Evolutionary conservation across 2,329 filamentous ascomycete species (phyloP).

Genomic region (Phoma sp.): DNA sequence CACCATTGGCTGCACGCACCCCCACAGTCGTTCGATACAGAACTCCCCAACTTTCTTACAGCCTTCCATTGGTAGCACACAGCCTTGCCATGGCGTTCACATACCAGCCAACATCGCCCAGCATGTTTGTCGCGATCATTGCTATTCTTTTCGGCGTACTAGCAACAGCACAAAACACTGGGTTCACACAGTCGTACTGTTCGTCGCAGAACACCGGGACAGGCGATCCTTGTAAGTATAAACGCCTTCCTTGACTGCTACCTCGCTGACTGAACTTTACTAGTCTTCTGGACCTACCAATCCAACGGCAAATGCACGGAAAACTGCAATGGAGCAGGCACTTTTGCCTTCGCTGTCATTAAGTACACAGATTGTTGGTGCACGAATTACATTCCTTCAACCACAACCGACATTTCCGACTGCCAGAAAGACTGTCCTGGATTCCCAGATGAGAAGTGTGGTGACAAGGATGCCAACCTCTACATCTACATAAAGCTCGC

Average conservation of each 20-base stretch:
- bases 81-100: constrained; percentile 24
- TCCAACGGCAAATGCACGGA: constrained; percentile 73
- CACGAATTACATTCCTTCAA: constrained; percentile 69
- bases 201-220: constrained; percentile 54
- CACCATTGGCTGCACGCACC: constrained; percentile 9
- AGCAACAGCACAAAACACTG: constrained; percentile 22
- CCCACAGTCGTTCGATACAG: constrained; percentile 3
- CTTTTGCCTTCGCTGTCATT: constrained; percentile 73
- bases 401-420: constrained; percentile 47
- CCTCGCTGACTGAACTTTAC: constrained; percentile 12
- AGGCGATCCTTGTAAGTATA: constrained; percentile 44
- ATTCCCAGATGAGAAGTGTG: constrained; percentile 72
- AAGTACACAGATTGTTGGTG: constrained; percentile 76
- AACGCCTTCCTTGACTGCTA: not conserved
- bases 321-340: constrained; percentile 59
- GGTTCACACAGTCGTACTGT: constrained; percentile 50
- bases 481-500: constrained; percentile 69
- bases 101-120: constrained; percentile 17
- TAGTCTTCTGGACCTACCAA: constrained; percentile 55
- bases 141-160: constrained; percentile 22
- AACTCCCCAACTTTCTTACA: not conserved
- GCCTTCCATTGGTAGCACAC: not conserved
- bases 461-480: constrained; percentile 59
- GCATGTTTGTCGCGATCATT: constrained; percentile 29
- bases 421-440: constrained; percentile 72